Evolutionary conservation across 1,284 basidiomycete genomes (phyloP).

Genomic region (Pulchroboletus neoregius): DNA sequence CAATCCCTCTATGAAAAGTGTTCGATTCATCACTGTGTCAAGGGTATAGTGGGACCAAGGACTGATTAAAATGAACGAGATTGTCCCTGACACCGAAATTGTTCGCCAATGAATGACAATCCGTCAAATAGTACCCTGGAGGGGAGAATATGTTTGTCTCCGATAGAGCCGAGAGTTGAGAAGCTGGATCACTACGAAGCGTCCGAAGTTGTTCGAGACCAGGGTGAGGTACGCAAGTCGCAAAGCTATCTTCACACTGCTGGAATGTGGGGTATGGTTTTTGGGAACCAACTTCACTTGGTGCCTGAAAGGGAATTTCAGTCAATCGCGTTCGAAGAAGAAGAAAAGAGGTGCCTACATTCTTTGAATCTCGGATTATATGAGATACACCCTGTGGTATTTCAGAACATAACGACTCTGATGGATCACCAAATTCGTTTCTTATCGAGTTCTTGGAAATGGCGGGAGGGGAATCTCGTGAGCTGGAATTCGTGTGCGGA

Average conservation of each 20-base stretch:
- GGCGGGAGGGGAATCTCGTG: neutral
- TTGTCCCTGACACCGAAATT: neutral
- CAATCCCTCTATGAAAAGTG: neutral
- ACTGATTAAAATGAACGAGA: conserved; percentile 3
- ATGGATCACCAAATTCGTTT: neutral
- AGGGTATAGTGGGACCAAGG: conserved; percentile 3
- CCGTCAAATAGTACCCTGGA: neutral
- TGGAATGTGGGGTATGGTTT: neutral
- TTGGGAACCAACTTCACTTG: neutral
- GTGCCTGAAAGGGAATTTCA: conserved; percentile 8
- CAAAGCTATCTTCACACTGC: neutral
- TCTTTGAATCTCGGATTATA: conserved; percentile 7
- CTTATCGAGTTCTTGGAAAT: neutral
- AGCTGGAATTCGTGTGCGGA: neutral
- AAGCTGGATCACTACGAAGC: conserved; percentile 3
- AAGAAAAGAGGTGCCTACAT: conserved; percentile 15
- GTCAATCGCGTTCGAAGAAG: neutral
- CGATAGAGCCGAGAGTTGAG: neutral
- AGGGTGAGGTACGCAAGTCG: neutral
- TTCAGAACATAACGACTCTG: neutral
- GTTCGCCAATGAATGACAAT: neutral
- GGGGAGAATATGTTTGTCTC: neutral
- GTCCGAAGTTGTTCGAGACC: conserved; percentile 6
- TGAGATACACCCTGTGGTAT: conserved; percentile 3
- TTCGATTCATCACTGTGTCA: neutral